Evolutionary conservation across 805 yeast species (phyloP).

Genomic region (Ogataea siamensis): DNA sequence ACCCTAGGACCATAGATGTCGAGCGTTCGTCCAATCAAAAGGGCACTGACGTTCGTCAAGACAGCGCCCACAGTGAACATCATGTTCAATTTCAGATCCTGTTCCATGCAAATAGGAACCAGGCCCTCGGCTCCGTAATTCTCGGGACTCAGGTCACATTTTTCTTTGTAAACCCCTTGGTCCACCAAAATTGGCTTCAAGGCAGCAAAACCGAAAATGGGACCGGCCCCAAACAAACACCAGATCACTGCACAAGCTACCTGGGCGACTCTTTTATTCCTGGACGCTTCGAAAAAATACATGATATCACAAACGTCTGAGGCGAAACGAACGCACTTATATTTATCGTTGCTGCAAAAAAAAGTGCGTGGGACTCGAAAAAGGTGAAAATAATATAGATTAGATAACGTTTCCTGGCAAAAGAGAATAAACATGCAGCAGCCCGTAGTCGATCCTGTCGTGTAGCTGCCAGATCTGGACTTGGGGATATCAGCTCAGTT

Average conservation of each 20-base stretch:
- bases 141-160: slow-evolving; percentile 33
- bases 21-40: slow-evolving; percentile 47
- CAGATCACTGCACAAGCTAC: slow-evolving; percentile 50
- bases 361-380: neutral
- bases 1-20: slow-evolving; percentile 52
- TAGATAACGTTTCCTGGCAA: too few relatives aligned
- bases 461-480: too few relatives aligned
- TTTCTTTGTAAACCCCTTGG: slow-evolving; percentile 45
- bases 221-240: slow-evolving; percentile 58
- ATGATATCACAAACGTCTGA: slow-evolving; percentile 12
- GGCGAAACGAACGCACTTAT: neutral
- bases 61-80: slow-evolving; percentile 60
- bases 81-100: slow-evolving; percentile 54
- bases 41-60: slow-evolving; percentile 52
- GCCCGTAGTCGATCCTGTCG: too few relatives aligned
- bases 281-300: slow-evolving; percentile 34
- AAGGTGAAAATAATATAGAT: slow-evolving; percentile 1
- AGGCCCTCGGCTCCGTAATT: slow-evolving; percentile 24
- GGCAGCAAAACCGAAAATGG: slow-evolving; percentile 60
- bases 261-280: slow-evolving; percentile 38
- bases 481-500: too few relatives aligned
- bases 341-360: slow-evolving; percentile 1
- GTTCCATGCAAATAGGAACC: slow-evolving; percentile 46
- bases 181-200: slow-evolving; percentile 50
- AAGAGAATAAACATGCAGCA: too few relatives aligned